Percentiles rank a stretch among this genome's conserved stretches.
phyloP scores from a whole-genome alignment of 2,329 filamentous ascomycete species.

The Penicillium sp. region DNA sequence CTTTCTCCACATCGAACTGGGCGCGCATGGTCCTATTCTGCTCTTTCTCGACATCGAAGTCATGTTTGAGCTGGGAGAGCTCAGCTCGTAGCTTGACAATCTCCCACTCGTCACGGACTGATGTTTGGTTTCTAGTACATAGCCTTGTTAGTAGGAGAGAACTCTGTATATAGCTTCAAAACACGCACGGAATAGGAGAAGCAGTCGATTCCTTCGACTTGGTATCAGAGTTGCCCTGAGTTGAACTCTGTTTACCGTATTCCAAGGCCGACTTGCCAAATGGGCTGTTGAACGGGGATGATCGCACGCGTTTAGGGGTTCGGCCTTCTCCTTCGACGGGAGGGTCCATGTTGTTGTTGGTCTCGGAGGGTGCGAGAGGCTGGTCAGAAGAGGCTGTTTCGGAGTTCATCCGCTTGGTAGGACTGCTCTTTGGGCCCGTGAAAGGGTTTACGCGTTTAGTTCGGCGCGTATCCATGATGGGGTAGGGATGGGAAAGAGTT shows the following conservation, averaged over 20 bases:
- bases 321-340: background rate
- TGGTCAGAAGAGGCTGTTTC: background rate
- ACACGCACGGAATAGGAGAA: too few relatives aligned
- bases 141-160: too few relatives aligned
- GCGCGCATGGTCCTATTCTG: background rate
- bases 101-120: background rate
- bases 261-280: background rate
- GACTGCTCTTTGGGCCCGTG: background rate
- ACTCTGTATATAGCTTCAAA: too few relatives aligned
- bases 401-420: background rate
- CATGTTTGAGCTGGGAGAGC: background rate
- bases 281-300: background rate
- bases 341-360: background rate
- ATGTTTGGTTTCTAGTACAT: too few relatives aligned
- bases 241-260: background rate
- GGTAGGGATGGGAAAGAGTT: background rate
- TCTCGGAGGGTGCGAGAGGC: background rate
- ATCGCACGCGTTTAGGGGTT: background rate
- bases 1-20: background rate
- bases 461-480: background rate
- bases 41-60: background rate
- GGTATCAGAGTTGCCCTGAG: background rate
- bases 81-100: background rate
- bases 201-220: too few relatives aligned
- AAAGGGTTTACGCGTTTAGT: background rate